phyloP scores from a whole-genome alignment of 441 rosid species.

The Corymbia calophylla region DNA sequence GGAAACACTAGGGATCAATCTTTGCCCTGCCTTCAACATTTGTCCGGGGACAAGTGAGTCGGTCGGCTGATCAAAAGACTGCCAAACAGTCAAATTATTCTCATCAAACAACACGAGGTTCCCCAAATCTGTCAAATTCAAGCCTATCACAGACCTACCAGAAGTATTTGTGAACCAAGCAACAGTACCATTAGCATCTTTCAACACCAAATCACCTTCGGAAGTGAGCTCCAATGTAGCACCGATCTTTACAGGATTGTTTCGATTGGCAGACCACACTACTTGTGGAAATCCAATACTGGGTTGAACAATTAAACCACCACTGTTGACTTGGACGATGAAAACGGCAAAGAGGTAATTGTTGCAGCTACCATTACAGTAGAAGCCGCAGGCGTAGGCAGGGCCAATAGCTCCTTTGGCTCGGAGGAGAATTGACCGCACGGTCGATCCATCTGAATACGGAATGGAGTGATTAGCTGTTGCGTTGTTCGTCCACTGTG shows the following conservation, averaged over 20 bases:
- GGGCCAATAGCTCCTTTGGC: neutral
- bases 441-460: neutral
- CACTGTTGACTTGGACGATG: neutral
- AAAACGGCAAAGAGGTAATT: neutral
- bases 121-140: neutral
- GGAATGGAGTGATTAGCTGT: neutral
- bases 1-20: neutral
- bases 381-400: neutral
- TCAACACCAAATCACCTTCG: neutral
- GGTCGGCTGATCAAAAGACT: neutral
- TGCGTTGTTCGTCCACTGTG: neutral
- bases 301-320: neutral
- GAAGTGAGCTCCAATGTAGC: neutral
- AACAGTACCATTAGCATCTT: neutral
- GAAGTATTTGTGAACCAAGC: neutral
- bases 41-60: neutral
- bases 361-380: neutral
- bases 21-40: neutral
- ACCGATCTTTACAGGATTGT: neutral
- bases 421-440: neutral
- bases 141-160: neutral
- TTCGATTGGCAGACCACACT: neutral
- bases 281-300: neutral
- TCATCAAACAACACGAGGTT: neutral
- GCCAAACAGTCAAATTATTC: neutral